A percentile compares a stretch with the other conserved stretches of the same genome.
phyloP scores from a whole-genome alignment of 495 filamentous ascomycete species.

The Terfezia claveryi region DNA sequence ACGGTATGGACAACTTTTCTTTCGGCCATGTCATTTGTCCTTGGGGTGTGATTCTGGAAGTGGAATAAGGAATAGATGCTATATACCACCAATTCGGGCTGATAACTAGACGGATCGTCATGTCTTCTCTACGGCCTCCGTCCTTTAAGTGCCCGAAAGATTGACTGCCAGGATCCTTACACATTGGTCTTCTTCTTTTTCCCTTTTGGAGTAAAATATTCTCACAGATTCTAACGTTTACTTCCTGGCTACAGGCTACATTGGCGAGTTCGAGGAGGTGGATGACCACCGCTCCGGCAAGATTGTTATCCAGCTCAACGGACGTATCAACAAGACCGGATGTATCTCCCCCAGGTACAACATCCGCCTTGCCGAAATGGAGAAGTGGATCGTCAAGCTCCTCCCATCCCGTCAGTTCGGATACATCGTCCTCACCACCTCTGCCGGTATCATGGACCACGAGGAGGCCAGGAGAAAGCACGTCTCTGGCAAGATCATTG shows the following conservation, averaged over 20 bases:
- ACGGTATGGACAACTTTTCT: constrained; percentile 46
- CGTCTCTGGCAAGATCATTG: constrained; percentile 22
- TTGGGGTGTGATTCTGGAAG: too few species aligned
- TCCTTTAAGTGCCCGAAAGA: constrained; percentile 99
- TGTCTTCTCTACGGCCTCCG: constrained; percentile 60
- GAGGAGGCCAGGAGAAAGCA: constrained; percentile 97
- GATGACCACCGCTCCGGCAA: constrained; percentile 98
- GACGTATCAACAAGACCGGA: constrained; percentile 94
- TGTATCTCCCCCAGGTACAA: constrained; percentile 98
- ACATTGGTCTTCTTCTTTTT: constrained; percentile 50
- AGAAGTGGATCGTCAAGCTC: constrained; percentile 98
- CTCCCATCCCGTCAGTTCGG: constrained; percentile 98
- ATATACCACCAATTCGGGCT: constrained; percentile 40
- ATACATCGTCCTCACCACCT: constrained; percentile 95
- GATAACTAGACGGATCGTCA: constrained; percentile 97
- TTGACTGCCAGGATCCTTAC: constrained; percentile 72
- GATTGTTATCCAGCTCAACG: constrained; percentile 90
- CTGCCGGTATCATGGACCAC: constrained; percentile 98
- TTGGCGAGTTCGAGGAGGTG: constrained; percentile 98
- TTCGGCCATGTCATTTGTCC: not conserved
- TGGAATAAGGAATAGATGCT: too few species aligned
- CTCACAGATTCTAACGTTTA: constrained; percentile 48
- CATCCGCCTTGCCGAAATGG: constrained; percentile 85
- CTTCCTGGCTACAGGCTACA: constrained; percentile 57
- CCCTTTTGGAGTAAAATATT: constrained; percentile 27